These are phyloP conservation scores for Lolium rigidum DNA, from an alignment of 176 grass and related monocot genomes.

Conservation along the genomic window DNA sequence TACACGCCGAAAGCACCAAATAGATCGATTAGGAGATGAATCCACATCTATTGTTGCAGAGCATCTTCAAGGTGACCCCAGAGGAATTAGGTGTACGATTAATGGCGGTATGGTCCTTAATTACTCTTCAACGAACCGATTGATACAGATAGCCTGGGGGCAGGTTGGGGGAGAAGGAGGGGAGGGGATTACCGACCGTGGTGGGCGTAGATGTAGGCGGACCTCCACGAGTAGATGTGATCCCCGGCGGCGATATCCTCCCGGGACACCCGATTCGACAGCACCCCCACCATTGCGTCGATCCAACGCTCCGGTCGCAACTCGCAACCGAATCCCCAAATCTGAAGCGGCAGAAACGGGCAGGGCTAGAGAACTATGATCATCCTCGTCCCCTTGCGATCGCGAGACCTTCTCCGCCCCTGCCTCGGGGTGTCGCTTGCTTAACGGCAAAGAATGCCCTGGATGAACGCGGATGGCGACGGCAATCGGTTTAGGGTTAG, in stretches of 20 bases:
- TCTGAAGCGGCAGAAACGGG: neutral
- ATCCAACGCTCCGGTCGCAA: too few species aligned
- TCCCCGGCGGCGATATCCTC: slow-evolving; percentile 64
- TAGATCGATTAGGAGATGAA: neutral
- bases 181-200: slow-evolving; percentile 64
- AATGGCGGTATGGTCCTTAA: neutral
- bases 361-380: neutral
- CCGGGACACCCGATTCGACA: slow-evolving; percentile 72
- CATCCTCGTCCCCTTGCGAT: neutral
- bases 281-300: slow-evolving; percentile 43
- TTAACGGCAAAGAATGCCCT: slow-evolving; percentile 25
- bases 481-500: neutral
- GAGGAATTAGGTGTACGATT: neutral
- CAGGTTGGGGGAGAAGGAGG: neutral
- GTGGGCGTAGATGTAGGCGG: slow-evolving; percentile 76
- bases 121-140: neutral
- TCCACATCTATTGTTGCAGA: neutral
- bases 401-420: neutral
- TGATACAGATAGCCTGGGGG: neutral
- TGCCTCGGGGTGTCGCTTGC: neutral
- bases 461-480: slow-evolving; percentile 11
- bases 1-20: neutral
- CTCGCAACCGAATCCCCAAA: neutral
- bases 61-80: neutral
- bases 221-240: slow-evolving; percentile 90